Conservation (phyloP, 257 asterid genomes). For the Solanum tacnaense region DNA sequence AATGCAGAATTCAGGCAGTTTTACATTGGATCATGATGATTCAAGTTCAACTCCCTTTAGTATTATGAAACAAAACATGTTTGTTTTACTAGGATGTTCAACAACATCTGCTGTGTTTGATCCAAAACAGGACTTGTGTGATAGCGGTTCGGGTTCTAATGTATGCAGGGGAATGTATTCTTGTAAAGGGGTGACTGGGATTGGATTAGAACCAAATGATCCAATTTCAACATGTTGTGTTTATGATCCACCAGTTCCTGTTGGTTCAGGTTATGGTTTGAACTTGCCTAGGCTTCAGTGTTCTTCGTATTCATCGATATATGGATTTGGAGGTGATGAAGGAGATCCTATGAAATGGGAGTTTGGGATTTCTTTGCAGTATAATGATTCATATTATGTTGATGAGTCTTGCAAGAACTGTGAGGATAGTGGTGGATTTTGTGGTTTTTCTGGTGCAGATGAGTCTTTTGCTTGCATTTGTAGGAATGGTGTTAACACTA, state of each 20-base stretch:
- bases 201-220: conserved; percentile 48
- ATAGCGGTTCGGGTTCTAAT: conserved; percentile 45
- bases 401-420: conserved; percentile 40
- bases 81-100: conserved; percentile 60
- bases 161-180: conserved; percentile 55
- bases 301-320: conserved; percentile 49
- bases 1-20: conserved; percentile 68
- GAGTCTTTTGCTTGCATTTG: conserved; percentile 50
- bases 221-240: conserved; percentile 57
- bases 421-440: conserved; percentile 60
- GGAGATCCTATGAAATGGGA: conserved; percentile 77
- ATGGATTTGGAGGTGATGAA: conserved; percentile 66
- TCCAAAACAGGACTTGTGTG: conserved; percentile 36
- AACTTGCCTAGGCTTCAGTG: conserved; percentile 71
- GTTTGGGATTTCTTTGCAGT: conserved; percentile 46
- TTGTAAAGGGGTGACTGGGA: conserved; percentile 41
- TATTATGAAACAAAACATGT: conserved; percentile 25
- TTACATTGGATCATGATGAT: conserved; percentile 22
- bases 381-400: conserved; percentile 18
- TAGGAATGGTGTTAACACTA: conserved; percentile 41
- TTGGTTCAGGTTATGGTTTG: conserved; percentile 34
- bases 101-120: conserved; percentile 55
- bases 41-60: conserved; percentile 26
- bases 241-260: conserved; percentile 25
- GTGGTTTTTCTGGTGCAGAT: conserved; percentile 43